phyloP scores from a whole-genome alignment of 257 asterid species.

The Scutellaria barbata region DNA sequence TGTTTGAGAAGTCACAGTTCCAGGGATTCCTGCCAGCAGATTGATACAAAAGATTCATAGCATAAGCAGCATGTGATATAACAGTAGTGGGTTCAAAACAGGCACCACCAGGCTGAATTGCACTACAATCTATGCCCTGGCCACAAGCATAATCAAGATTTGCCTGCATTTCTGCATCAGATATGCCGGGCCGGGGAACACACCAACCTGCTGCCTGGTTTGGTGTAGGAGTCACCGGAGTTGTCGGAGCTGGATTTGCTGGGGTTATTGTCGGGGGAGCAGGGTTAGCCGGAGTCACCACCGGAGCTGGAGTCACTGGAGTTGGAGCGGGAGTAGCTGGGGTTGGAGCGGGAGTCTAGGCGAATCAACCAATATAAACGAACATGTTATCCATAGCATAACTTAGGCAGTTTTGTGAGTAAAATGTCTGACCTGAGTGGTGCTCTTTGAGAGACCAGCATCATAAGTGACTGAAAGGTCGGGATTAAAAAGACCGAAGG shows the following conservation, averaged over 20 bases:
- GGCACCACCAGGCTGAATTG: conserved; percentile 74
- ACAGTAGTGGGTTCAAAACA: conserved; percentile 74
- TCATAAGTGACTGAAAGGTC: conserved; percentile 71
- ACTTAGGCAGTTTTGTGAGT: no score
- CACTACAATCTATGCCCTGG: conserved; percentile 71
- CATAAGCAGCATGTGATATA: conserved; percentile 75
- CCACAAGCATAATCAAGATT: conserved; percentile 78
- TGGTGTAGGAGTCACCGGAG: conserved; percentile 44
- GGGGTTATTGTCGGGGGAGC: conserved; percentile 39
- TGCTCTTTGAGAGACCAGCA: conserved; percentile 63
- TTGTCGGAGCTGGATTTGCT: conserved; percentile 38
- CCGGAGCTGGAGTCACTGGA: conserved; percentile 32
- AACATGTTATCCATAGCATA: conserved; percentile 13
- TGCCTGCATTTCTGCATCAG: conserved; percentile 62
- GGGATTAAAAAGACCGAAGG: conserved; percentile 80
- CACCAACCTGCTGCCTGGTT: conserved; percentile 71
- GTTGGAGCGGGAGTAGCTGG: conserved; percentile 44
- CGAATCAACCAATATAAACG: conserved; percentile 30
- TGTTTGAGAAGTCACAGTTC: conserved; percentile 77
- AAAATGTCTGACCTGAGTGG: conserved; percentile 51
- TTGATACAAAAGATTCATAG: conserved; percentile 83
- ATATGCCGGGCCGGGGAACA: conserved; percentile 58
- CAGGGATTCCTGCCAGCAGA: conserved; percentile 77
- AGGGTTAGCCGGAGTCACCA: conserved; percentile 27
- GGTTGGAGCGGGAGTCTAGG: conserved; percentile 57